phyloP scores from a whole-genome alignment of 495 filamentous ascomycete species.

The Astrothelium macrocarpum region DNA sequence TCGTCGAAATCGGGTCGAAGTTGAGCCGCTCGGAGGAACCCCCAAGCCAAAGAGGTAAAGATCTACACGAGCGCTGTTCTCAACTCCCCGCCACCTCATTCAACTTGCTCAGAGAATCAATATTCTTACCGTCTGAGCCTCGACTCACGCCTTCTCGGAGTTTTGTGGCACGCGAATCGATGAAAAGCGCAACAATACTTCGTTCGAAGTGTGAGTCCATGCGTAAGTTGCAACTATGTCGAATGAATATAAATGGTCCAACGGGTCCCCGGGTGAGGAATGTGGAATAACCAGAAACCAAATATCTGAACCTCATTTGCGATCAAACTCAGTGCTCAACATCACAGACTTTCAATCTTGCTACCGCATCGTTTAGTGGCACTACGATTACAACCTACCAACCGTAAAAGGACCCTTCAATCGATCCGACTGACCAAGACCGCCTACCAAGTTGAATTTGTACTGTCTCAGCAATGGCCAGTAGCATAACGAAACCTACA shows the following conservation, averaged over 20 bases:
- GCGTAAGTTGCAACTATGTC: background rate
- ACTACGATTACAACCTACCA: background rate
- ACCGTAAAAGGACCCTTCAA: background rate
- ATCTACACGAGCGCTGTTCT: too few relatives aligned
- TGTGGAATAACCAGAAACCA: background rate
- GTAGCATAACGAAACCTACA: conserved; percentile 18
- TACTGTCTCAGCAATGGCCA: background rate
- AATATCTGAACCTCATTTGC: background rate
- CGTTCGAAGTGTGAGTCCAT: background rate
- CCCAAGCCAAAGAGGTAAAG: background rate
- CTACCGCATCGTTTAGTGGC: background rate
- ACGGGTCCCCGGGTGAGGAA: background rate
- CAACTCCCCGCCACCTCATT: background rate
- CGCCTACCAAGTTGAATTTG: background rate
- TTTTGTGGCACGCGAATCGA: background rate
- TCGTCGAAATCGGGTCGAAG: background rate
- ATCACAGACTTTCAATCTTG: background rate
- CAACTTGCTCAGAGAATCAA: background rate
- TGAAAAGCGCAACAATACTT: background rate
- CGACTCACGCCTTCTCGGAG: background rate
- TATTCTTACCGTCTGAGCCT: background rate
- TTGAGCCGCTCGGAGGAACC: background rate
- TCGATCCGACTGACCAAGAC: background rate
- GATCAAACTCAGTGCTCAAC: background rate
- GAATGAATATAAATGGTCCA: background rate